Percentiles rank a stretch among this genome's conserved stretches.
These are phyloP conservation scores for Coemansia sp. DNA, from an alignment of 192 early-diverging fungal genomes.

Conservation along the genomic window DNA sequence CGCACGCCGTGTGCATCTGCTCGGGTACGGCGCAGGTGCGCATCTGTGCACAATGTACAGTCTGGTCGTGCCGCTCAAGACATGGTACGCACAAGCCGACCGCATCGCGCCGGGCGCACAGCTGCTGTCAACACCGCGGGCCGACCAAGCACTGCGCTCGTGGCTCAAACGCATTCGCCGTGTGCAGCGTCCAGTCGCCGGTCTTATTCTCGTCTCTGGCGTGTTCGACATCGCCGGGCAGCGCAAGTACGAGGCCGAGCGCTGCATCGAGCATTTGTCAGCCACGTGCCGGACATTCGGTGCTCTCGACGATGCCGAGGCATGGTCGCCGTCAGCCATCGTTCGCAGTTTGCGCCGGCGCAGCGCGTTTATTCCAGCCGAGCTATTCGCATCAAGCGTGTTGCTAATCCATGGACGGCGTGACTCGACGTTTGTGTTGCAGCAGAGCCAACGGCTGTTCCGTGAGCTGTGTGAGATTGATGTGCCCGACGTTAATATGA, in stretches of 20 bases:
- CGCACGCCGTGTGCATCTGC: constrained; percentile 37
- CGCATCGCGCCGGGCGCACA: constrained; percentile 43
- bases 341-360: constrained; percentile 39
- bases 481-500: constrained; percentile 53
- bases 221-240: constrained; percentile 49
- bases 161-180: constrained; percentile 29
- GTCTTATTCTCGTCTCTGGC: constrained; percentile 49
- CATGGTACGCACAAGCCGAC: constrained; percentile 53
- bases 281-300: constrained; percentile 41
- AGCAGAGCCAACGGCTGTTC: constrained; percentile 51
- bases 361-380: constrained; percentile 35
- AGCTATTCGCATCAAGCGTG: constrained; percentile 41
- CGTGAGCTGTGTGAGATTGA: constrained; percentile 48
- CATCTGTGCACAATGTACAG: constrained; percentile 55
- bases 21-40: constrained; percentile 53
- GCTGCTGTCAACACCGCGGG: constrained; percentile 31
- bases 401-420: constrained; percentile 49
- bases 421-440: constrained; percentile 54
- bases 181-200: constrained; percentile 41
- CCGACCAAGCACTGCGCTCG: constrained; percentile 34
- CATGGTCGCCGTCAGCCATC: constrained; percentile 50
- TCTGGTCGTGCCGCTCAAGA: constrained; percentile 47
- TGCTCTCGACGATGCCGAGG: constrained; percentile 26
- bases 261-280: constrained; percentile 50
- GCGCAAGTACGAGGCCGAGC: constrained; percentile 48